Base-by-base conservation (phyloP, 352 stramenopile species). In the Phytophthora constricta region DNA sequence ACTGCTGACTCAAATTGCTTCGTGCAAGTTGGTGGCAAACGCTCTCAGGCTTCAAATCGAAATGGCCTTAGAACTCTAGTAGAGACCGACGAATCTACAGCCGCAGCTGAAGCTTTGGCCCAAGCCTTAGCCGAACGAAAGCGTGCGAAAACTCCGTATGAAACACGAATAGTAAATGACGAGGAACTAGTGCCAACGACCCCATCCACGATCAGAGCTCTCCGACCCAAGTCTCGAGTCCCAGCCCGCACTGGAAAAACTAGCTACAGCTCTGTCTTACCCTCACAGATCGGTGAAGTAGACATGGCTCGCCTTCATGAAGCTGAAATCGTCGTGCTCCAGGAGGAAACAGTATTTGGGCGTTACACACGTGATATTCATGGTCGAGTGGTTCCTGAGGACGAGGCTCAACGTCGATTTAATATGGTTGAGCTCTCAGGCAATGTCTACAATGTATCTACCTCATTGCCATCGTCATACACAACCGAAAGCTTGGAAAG, bases 81-180 rank as follows among this genome's bases (percentile, higher is more conserved):
- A 26, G 56, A 64, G 9, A 27, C 19, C 0, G 31, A 59, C 4
- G 59, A 57, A n/a, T 20, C 45, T 16, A 43, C 55, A 9, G 51
- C 51, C 0, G 59, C 76, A 27, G 72, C 71, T 19, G 74, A 72
- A 13, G 75, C 70, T 20, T 39, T 68, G 3, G 66, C 58, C 0
- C 41, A 51, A 13, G 26, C 17, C 3, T 64, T 89, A 17, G 77
- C 76, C 1, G 81, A 91, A n/a, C 68, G 77, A 20, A 93, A 83
- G 39, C 65, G 79, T 3, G 68, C 73, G 2, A 95, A 95, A 67
- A 82, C 90, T 28, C 79, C 84, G 26, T 97, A 97, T 68, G 80
- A 92, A 33, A 97, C 87, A 2, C 83, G 88, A 0, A 69, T 97
- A 5, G 16, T 97, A 27, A 97, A 97, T 26, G 89, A 97, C 57